Evolutionary conservation across 2,329 filamentous ascomycete species (phyloP).

Genomic region (Massarina eburnea): DNA sequence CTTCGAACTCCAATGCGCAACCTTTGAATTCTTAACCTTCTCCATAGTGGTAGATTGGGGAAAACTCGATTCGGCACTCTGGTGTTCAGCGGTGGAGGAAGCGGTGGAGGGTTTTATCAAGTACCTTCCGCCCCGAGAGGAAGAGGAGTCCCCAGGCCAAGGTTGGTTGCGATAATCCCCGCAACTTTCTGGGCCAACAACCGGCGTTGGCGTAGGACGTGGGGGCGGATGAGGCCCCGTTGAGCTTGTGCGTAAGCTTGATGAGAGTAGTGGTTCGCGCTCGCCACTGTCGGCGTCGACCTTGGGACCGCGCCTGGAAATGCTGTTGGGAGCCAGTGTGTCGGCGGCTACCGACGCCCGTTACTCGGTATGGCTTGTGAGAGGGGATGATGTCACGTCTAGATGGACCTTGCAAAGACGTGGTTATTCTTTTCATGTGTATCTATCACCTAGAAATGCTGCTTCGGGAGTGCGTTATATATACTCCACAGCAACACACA

Average conservation of each 20-base stretch:
- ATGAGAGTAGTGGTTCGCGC: slow-evolving; percentile 24
- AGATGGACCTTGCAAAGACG: too few species aligned
- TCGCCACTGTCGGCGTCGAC: background rate
- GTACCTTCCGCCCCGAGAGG: slow-evolving; percentile 12
- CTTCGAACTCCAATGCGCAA: slow-evolving; percentile 53
- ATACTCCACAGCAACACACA: background rate
- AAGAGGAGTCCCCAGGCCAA: background rate
- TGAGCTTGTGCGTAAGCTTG: slow-evolving; percentile 13
- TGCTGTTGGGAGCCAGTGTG: slow-evolving; percentile 18
- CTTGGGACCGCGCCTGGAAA: background rate
- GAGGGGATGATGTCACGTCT: too few species aligned
- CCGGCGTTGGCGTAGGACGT: slow-evolving; percentile 21
- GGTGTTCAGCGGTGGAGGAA: slow-evolving; percentile 14
- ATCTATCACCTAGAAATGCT: background rate
- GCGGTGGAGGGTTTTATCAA: slow-evolving; percentile 21
- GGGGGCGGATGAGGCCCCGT: slow-evolving; percentile 21
- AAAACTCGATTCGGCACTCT: slow-evolving; percentile 17
- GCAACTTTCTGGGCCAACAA: slow-evolving; percentile 1
- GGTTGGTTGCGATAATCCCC: slow-evolving; percentile 19
- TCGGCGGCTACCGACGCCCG: background rate
- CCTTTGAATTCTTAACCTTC: slow-evolving; percentile 42
- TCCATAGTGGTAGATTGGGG: slow-evolving; percentile 40
- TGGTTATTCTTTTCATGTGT: background rate
- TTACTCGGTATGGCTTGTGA: too few species aligned
- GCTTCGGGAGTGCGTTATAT: background rate